Conservation (phyloP, 768 basidiomycete genomes). For the Lepiota brunneoincarnata region DNA sequence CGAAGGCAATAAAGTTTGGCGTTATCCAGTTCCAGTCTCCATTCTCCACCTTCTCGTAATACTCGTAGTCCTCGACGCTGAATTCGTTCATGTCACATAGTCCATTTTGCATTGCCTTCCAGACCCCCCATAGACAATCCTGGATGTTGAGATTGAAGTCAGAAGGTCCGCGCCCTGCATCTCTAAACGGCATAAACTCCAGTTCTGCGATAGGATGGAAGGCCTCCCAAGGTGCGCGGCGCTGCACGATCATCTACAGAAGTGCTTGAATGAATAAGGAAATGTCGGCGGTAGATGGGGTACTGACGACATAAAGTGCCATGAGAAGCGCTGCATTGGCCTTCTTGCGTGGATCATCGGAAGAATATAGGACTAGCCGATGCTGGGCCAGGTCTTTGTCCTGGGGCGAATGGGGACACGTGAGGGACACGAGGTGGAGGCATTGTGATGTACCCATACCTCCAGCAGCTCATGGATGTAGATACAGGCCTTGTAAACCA, state of each 20-base stretch:
- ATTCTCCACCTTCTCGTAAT: conserved; percentile 93
- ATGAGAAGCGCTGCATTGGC: conserved; percentile 95
- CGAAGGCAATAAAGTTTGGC: conserved; percentile 90
- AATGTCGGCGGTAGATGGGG: neutral
- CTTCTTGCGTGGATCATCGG: conserved; percentile 81
- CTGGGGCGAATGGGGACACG: conserved; percentile 41
- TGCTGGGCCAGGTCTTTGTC: conserved; percentile 72
- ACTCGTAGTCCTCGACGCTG: conserved; percentile 89
- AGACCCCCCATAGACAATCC: conserved; percentile 85
- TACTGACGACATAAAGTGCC: conserved; percentile 85
- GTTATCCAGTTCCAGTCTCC: conserved; percentile 97
- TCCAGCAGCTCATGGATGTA: conserved; percentile 87
- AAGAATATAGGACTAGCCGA: conserved; percentile 84
- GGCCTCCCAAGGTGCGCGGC: conserved; percentile 89
- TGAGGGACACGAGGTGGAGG: conserved; percentile 34
- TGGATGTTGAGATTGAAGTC: conserved; percentile 94
- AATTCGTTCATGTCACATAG: conserved; percentile 95
- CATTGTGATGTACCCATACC: conserved; percentile 38
- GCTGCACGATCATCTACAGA: conserved; percentile 85
- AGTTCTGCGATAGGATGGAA: conserved; percentile 91
- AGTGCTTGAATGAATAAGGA: conserved; percentile 13
- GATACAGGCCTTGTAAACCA: conserved; percentile 92
- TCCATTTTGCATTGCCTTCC: conserved; percentile 89
- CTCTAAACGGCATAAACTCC: conserved; percentile 94
- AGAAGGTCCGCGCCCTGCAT: conserved; percentile 88